Percentiles rank a stretch among this genome's conserved stretches.
phyloP scores from a whole-genome alignment of 306 rosid genomes.

The Trifolium pratense region DNA sequence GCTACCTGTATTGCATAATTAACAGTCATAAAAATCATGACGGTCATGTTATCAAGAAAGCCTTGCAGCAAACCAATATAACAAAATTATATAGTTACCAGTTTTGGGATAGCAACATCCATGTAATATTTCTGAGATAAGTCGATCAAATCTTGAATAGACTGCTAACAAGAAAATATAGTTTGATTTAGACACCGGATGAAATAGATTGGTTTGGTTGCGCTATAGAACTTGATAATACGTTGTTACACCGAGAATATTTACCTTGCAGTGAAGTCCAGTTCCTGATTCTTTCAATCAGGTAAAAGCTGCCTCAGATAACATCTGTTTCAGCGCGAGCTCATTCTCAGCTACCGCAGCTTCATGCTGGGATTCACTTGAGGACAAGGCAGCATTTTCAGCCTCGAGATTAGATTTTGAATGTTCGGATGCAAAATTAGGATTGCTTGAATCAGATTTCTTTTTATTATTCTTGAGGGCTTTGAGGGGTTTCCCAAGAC shows the following conservation, averaged over 20 bases:
- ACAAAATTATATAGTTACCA: slow-evolving; percentile 66
- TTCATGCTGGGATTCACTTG: slow-evolving; percentile 57
- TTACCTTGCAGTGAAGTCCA: slow-evolving; percentile 95
- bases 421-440: slow-evolving; percentile 55
- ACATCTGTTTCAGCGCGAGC: slow-evolving; percentile 61
- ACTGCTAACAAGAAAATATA: slow-evolving; percentile 58
- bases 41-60: slow-evolving; percentile 37
- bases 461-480: slow-evolving; percentile 81
- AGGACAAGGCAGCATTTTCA: slow-evolving; percentile 54
- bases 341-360: slow-evolving; percentile 74
- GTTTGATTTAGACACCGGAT: slow-evolving; percentile 44
- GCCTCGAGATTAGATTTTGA: slow-evolving; percentile 59
- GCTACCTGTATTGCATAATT: slow-evolving; percentile 76
- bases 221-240: slow-evolving; percentile 32
- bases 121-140: slow-evolving; percentile 81
- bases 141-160: slow-evolving; percentile 78
- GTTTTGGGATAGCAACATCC: slow-evolving; percentile 97
- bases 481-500: slow-evolving; percentile 92
- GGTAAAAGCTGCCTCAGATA: slow-evolving; percentile 78
- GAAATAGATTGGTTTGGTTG: slow-evolving; percentile 39
- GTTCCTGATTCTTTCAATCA: slow-evolving; percentile 90
- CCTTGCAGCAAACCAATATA: slow-evolving; percentile 41
- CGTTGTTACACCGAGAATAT: slow-evolving; percentile 39
- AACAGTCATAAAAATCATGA: slow-evolving; percentile 46
- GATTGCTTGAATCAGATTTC: slow-evolving; percentile 62